Base-by-base conservation (phyloP, 2,329 filamentous ascomycete genomes). In the Colletotrichum sp. region DNA sequence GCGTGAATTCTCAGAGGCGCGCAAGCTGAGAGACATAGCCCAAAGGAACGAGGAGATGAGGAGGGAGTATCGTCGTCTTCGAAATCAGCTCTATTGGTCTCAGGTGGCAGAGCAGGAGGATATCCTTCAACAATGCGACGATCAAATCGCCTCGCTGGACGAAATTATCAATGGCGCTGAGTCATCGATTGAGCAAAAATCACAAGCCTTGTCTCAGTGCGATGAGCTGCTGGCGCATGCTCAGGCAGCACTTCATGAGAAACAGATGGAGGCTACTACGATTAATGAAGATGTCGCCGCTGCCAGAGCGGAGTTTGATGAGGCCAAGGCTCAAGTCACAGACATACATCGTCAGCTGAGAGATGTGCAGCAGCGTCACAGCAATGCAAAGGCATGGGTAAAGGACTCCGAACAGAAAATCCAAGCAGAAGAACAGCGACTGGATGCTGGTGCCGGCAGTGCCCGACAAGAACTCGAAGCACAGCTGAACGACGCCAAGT, bases 51-150 rank as follows among this genome's bases (percentile, higher is more conserved):
- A 86, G 69, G 83, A 85, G 64, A 85, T 86, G 84, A 90, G 92
- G 44, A 87, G 89, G 24, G 92, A 91, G 74, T 89, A 92, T 63
- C 88, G 88, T 39, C 88, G 91, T 28, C 87, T 94, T 60, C 86
- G 89, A 59, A 88, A 90, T 21, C 94, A 98, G 85, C 88, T 95
- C 77, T 93, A 94, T n/a, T 99, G 97, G 97, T 91, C 92, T 28
- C 95, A 98, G 81, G 96, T 99, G 2, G 91, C 93, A 65, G 92
- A 95, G 72, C 90, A 95, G 83, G 96, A 99, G 84, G 86, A 84
- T 44, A 81, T 85, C 5, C 81, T 93, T 0, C 82, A 84, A 64
- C 82, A 83, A 75, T 81, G 82, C 63, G 73, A 79, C 8, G 79
- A 73, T 15, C 77, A 81, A 30, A 72, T 83, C 21, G 72, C 79